Base-by-base conservation (phyloP, 2,329 filamentous ascomycete species). In the Pyricularia sp. region DNA sequence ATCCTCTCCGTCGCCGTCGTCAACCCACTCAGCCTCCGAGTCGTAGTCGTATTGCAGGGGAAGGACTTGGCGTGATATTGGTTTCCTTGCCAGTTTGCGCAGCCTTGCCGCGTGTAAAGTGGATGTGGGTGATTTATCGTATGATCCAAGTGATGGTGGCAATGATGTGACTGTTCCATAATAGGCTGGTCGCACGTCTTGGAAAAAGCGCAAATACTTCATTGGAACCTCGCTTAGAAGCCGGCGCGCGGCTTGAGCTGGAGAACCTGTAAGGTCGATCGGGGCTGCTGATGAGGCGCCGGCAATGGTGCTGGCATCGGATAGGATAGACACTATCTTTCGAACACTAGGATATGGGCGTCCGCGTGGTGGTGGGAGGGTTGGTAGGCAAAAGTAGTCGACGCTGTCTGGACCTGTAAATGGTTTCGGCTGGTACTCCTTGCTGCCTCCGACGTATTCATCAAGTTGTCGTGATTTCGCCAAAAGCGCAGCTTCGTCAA, bases 21-120 rank as follows among this genome's bases (percentile, higher is more conserved):
- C 90, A 65, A 88, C 84, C 92, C 92, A 96, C 76, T 95, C 92
- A 6, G 87, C 91, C 77, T 96, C 92, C 3, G 92, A 94, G 75
- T 95, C 92, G 75, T 94, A 93, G 72, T 93, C 92, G 76, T 96
- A 96, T 73, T 92, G 84, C 4, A 91, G 84, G 5, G 89, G 86
- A 1, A 93, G 79, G n/a, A 82, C 79, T 70, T 73, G 71, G 77
- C 84, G 77, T 72, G 81, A 77, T 74, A 83, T 73, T 70, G 92
- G 81, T 76, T 87, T 80, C 74, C 86, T 76, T 70, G 86, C 85
- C 7, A 88, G 76, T 65, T 78, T 81, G 4, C 75, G 75, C 71
- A 89, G 81, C 1, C 82, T 83, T 66, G 75, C 82, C 6, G 59
- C 59, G 25, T 63, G 59, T 10, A 63, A 28, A 63, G 59, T 10